phyloP scores from a whole-genome alignment of 306 rosid species.

The Ormosia semicastrata region DNA sequence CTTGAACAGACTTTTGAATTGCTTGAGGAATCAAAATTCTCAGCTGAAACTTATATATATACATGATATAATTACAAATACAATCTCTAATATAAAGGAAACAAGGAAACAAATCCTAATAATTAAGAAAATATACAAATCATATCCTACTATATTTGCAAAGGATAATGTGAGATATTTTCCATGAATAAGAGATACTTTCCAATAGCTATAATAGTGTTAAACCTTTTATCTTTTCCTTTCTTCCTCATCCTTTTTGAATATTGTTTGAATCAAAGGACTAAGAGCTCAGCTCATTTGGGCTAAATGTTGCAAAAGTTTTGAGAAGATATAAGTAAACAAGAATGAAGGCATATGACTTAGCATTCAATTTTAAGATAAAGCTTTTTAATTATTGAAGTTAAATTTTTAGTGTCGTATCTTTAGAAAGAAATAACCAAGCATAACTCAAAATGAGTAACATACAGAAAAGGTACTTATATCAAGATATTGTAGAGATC shows the following conservation, averaged over 20 bases:
- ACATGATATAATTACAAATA: too few relatives aligned
- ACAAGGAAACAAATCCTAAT: too few relatives aligned
- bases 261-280: neutral
- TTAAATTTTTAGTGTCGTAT: neutral
- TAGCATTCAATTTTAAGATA: neutral
- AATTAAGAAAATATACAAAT: too few relatives aligned
- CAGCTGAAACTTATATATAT: too few relatives aligned
- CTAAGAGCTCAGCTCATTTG: constrained; percentile 1
- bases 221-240: neutral
- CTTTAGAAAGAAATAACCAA: neutral
- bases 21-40: too few relatives aligned
- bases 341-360: neutral
- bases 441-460: neutral
- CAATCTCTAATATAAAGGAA: too few relatives aligned
- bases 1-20: too few relatives aligned
- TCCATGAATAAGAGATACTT: too few relatives aligned
- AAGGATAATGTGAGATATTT: too few relatives aligned
- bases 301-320: neutral
- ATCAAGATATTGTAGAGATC: neutral
- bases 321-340: neutral
- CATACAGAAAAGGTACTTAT: neutral
- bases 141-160: too few relatives aligned
- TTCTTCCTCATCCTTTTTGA: neutral
- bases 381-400: neutral
- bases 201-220: neutral